Percentiles rank a stretch among this genome's conserved stretches.
These are phyloP conservation scores for Salvia miltiorrhiza DNA, from an alignment of 257 asterid genomes.

Conservation along the genomic window DNA sequence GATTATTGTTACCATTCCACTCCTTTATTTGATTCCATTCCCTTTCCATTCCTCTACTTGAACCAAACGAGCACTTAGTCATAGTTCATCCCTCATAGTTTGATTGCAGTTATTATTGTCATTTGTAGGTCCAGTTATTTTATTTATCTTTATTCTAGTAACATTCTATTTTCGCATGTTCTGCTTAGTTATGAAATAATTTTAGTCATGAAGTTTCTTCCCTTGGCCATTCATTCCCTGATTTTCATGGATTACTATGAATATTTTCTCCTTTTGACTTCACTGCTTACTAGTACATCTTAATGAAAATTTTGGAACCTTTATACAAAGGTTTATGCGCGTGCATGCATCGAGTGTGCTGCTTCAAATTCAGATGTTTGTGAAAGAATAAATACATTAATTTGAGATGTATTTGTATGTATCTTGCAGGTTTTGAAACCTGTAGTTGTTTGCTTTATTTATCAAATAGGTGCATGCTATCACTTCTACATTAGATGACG, in stretches of 20 bases:
- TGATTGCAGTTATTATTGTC: not conserved
- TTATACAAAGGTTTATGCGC: not conserved
- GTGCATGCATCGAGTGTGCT: not conserved
- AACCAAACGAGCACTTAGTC: too few relatives aligned
- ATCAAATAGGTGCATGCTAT: constrained; percentile 3
- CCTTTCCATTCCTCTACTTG: too few relatives aligned
- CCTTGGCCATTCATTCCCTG: constrained; percentile 1
- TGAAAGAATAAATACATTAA: too few relatives aligned
- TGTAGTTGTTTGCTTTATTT: not conserved
- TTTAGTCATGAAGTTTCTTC: not conserved
- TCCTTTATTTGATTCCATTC: too few relatives aligned
- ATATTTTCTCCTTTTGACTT: not conserved
- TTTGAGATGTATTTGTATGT: not conserved
- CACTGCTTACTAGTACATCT: not conserved
- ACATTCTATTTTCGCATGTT: not conserved
- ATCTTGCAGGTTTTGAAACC: not conserved
- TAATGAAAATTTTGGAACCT: not conserved
- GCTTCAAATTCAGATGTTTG: not conserved
- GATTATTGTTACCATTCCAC: too few relatives aligned
- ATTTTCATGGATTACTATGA: not conserved
- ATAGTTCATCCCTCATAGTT: not conserved
- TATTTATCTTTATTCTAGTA: not conserved
- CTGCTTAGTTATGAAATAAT: not conserved
- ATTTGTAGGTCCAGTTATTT: not conserved
- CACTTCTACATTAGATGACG: not conserved